A percentile compares a stretch with the other conserved stretches of the same genome.
These are phyloP conservation scores for Jackrogersella multiformis DNA, from an alignment of 495 filamentous ascomycete genomes.

Conservation along the genomic window DNA sequence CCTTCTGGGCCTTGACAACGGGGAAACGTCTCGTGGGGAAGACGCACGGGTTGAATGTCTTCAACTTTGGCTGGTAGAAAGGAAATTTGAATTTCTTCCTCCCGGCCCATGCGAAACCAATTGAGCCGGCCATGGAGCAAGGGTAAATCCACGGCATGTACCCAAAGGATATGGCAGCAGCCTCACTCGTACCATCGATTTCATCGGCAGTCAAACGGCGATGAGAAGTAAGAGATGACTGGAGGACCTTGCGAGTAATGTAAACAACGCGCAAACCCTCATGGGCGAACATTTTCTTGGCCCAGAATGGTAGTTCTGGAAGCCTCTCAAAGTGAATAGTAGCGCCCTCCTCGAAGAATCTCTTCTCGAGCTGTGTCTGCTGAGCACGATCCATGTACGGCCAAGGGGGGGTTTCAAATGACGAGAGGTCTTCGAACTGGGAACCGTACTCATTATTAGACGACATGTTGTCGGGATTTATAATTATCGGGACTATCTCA, in stretches of 20 bases:
- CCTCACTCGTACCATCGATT: conserved; percentile 25
- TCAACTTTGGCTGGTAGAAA: conserved; percentile 30
- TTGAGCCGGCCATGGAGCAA: neutral
- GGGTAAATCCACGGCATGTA: conserved; percentile 5
- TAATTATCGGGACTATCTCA: too few relatives aligned
- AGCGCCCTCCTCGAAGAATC: conserved; percentile 35
- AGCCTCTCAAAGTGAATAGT: conserved; percentile 42
- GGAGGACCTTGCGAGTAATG: conserved; percentile 5
- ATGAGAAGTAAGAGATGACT: neutral
- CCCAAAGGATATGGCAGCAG: neutral
- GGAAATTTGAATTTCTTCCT: conserved; percentile 32
- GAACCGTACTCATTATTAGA: neutral
- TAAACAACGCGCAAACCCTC: neutral
- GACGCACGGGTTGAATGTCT: conserved; percentile 18
- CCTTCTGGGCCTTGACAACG: neutral
- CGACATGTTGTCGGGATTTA: conserved; percentile 17
- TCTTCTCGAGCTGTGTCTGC: conserved; percentile 32
- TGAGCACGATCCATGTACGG: neutral
- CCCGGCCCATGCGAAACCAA: neutral
- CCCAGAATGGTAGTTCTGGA: conserved; percentile 23
- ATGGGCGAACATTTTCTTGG: neutral
- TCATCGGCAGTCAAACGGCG: conserved; percentile 37
- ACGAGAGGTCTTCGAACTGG: neutral
- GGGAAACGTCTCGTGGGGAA: conserved; percentile 29
- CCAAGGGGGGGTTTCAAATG: conserved; percentile 26